These are phyloP conservation scores for Cyclotella kingstonii DNA, from an alignment of 108 stramenopile species.

Conservation along the genomic window DNA sequence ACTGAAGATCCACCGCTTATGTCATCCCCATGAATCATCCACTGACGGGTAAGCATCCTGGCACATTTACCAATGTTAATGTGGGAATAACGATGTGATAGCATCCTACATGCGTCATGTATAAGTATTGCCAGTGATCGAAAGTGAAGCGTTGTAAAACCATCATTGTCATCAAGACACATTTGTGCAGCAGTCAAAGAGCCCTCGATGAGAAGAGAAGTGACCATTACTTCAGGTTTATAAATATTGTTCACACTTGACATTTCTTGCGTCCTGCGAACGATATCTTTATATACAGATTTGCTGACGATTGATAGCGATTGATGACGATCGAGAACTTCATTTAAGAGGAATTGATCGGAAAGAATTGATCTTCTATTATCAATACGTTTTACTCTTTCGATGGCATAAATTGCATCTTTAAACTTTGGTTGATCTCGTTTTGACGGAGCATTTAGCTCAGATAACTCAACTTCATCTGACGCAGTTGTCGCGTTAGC, in stretches of 20 bases:
- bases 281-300: conserved; percentile 22
- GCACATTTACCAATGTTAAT: conserved; percentile 52
- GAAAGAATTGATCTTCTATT: conserved; percentile 60
- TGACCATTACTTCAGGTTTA: conserved; percentile 65
- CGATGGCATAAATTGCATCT: conserved; percentile 47
- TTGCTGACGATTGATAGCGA: conserved; percentile 18
- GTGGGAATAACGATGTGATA: conserved; percentile 78
- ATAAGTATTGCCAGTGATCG: conserved; percentile 56
- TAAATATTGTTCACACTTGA: conserved; percentile 17
- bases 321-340: conserved; percentile 39
- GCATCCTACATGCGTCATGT: conserved; percentile 56
- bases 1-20: background rate
- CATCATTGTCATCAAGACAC: conserved; percentile 39
- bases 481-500: conserved; percentile 69
- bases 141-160: conserved; percentile 60
- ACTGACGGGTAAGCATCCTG: conserved; percentile 52
- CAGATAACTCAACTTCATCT: conserved; percentile 53
- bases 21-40: conserved; percentile 72
- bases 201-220: conserved; percentile 57
- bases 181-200: conserved; percentile 60
- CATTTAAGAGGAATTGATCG: conserved; percentile 59
- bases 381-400: conserved; percentile 60
- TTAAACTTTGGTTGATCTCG: conserved; percentile 5
- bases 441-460: too few relatives aligned
- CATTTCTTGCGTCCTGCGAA: conserved; percentile 19